phyloP scores from a whole-genome alignment of 257 asterid genomes.

The Capsicum pubescens region DNA sequence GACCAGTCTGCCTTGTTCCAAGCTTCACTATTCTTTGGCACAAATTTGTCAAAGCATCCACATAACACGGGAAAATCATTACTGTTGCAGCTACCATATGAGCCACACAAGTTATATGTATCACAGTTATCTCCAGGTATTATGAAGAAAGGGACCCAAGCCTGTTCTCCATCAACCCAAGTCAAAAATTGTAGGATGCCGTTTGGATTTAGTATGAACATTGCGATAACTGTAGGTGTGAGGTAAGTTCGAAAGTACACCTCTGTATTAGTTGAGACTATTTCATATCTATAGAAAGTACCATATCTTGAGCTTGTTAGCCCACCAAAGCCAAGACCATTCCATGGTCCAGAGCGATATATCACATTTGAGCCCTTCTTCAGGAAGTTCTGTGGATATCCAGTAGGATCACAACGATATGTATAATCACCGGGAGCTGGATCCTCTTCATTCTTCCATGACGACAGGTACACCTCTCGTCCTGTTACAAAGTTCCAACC shows the following conservation, averaged over 20 bases:
- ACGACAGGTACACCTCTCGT: conserved; percentile 28
- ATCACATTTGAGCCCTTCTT: neutral
- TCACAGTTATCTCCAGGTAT: conserved; percentile 47
- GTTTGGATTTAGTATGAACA: conserved; percentile 32
- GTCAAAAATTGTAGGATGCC: conserved; percentile 40
- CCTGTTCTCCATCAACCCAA: conserved; percentile 32
- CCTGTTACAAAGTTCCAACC: conserved; percentile 28
- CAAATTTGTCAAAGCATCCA: conserved; percentile 45
- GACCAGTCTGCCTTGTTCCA: conserved; percentile 41
- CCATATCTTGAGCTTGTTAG: conserved; percentile 28
- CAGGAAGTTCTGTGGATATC: conserved; percentile 35
- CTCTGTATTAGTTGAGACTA: conserved; percentile 36
- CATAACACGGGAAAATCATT: conserved; percentile 33
- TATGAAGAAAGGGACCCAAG: conserved; percentile 38
- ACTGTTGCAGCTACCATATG: conserved; percentile 41
- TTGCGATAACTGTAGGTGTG: conserved; percentile 21
- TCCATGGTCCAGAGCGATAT: conserved; percentile 42
- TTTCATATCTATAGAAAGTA: conserved; percentile 16
- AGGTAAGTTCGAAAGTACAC: conserved; percentile 29
- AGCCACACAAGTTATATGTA: conserved; percentile 50
- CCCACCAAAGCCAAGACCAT: conserved; percentile 37
- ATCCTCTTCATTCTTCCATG: conserved; percentile 47
- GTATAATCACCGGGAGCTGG: conserved; percentile 48
- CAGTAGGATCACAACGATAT: conserved; percentile 32
- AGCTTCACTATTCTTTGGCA: conserved; percentile 31